Base-by-base conservation (phyloP, 2,329 filamentous ascomycete species). In the Trichophyton rubrum region DNA sequence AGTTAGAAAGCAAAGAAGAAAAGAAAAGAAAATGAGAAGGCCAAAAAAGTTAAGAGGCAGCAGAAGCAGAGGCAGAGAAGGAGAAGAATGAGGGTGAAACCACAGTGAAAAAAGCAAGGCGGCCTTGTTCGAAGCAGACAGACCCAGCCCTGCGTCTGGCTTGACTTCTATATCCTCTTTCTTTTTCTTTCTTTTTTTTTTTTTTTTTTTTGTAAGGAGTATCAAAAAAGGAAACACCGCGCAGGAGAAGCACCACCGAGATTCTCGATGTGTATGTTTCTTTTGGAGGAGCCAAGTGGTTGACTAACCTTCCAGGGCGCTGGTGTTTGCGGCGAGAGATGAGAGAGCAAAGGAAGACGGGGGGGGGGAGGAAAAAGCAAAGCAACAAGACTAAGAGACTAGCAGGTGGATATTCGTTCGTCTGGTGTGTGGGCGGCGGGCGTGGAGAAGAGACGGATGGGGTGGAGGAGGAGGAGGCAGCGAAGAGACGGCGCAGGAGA, bases 1-100 rank as follows among this genome's bases (percentile, higher is more conserved):
- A 57, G n/a, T 17, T 49, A 55, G 47, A 45, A 61, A 59, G 61
- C 49, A 51, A 27, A 40, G 30, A 55, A 47, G n/a, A 53, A 40
- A 20, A 40, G 33, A 56, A 56, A 22, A n/a, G 33, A 45, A 47
- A 59, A 51, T 43, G 24, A n/a, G 27, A 53, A 13, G 60, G 40
- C 43, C 3, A 41, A 59, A 41, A 15, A 51, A 38, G 33, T 3
- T 9, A 30, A 30, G 27, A 30, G 40, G 55, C 3, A 41, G 55
- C 33, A 55, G 56, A 15, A 51, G 58, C 38, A 38, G n/a, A 13
- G 33, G 33, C 9, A 33, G 17, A 56, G 33, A 38, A 38, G 27
- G 40, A 33, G 24, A 55, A 51, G 24, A 51, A 61, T 30, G 47
- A 30, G 30, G 38, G 33, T 57, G 55, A 38, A 57, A 43, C 55